Evolutionary conservation across 257 asterid species (phyloP), one percentile per base, ranked within the genome.

Genomic region (Jacaranda mimosifolia): DNA sequence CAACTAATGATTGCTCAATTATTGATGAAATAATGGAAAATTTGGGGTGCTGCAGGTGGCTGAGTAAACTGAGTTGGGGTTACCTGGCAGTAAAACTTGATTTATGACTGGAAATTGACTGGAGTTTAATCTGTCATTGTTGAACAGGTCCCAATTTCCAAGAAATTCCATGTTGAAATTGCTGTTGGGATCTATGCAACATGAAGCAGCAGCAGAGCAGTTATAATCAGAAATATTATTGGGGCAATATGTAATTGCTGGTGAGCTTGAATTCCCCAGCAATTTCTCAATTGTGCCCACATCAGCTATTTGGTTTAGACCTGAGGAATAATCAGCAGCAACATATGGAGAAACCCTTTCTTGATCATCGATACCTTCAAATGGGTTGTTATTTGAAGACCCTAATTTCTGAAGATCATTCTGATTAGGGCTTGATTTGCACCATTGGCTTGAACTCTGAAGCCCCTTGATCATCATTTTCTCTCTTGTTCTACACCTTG

Each of bases 401-500:
- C 90, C 90, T 80, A 81, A 66, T 64, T 83, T 76, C 39, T 77
- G 64, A 45, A 78, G 11, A 63, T n/a, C 63, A 13, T 56, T 35
- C 11, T 35, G 51, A 60, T 60, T 55, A 70, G 80, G 80, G 87
- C 74, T 79, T 35, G 71, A 52, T 11, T 65, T 57, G 17, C 1
- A 7, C 75, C 21, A 14, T 9, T 26, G 32, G 32, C 32, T 26
- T 26, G 32, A 46, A 7, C 45, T 59, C 3, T 68, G 62, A n/a
- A 83, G 57, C 18, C 65, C 19, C 63, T 81, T 85, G 26, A 74
- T 72, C 88, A 85, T 82, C 86, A 75, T 80, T 56, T 85, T 90
- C 84, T 85, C 87, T 74, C 75, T 85, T n/a, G 96, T 86, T 48
- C 93, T 76, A 70, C 85, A 69, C 79, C 88, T 84, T 14, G 91